phyloP scores from a whole-genome alignment of 805 yeast species.

The Metschnikowia sp. region DNA sequence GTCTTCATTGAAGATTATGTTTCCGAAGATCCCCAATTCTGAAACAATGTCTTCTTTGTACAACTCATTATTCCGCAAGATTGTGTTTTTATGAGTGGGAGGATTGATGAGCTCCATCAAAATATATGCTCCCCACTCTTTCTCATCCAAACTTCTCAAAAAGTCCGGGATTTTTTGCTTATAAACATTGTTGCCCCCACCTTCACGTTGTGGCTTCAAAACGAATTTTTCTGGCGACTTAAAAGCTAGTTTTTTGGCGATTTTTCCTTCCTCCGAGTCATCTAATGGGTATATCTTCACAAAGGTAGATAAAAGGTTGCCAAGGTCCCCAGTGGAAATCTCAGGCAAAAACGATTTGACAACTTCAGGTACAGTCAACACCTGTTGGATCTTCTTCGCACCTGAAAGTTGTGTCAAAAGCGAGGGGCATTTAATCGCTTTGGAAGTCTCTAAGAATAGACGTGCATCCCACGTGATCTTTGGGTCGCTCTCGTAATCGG shows the following conservation, averaged over 20 bases:
- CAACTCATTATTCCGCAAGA: conserved; percentile 63
- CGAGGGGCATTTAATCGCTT: conserved; percentile 90
- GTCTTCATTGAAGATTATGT: conserved; percentile 67
- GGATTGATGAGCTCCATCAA: conserved; percentile 92
- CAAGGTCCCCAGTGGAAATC: conserved; percentile 25
- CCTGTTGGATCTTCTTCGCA: conserved; percentile 89
- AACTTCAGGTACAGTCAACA: conserved; percentile 56
- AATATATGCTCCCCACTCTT: conserved; percentile 86
- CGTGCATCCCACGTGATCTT: conserved; percentile 78
- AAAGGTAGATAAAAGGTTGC: conserved; percentile 56
- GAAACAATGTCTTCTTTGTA: conserved; percentile 74
- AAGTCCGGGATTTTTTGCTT: conserved; percentile 80
- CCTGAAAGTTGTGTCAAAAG: conserved; percentile 88
- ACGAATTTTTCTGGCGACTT: conserved; percentile 70
- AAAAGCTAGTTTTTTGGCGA: conserved; percentile 65
- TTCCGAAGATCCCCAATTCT: conserved; percentile 90
- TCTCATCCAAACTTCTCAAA: conserved; percentile 53
- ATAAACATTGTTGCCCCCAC: conserved; percentile 96
- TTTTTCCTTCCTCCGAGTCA: conserved; percentile 54
- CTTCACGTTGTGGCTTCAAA: conserved; percentile 96
- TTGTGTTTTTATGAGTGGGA: conserved; percentile 61
- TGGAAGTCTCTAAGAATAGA: conserved; percentile 62
- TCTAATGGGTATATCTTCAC: conserved; percentile 88
- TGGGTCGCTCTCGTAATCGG: conserved; percentile 57
- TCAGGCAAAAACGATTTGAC: conserved; percentile 47